Evolutionary conservation across 2,329 filamentous ascomycete species (phyloP).

Genomic region (Cordyceps farinosa): DNA sequence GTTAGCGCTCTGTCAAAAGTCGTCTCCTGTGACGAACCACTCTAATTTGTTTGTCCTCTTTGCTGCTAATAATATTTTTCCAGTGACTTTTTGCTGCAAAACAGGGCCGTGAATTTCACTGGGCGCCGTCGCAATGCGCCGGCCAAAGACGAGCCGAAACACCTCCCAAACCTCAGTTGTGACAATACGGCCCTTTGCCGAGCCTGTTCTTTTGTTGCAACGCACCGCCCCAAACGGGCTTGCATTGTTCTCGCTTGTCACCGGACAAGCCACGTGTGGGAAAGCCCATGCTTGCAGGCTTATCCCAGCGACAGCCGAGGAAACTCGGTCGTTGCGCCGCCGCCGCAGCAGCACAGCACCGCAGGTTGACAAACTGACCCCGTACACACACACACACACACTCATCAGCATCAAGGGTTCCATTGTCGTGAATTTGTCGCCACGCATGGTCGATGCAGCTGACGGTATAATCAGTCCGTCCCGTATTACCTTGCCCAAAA

Average conservation of each 20-base stretch:
- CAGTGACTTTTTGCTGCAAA: not conserved
- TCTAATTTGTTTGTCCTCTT: too few relatives aligned
- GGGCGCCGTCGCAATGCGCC: not conserved
- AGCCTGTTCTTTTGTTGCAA: not conserved
- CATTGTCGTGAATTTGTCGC: not conserved
- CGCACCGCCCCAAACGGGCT: not conserved
- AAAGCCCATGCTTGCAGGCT: not conserved
- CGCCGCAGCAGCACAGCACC: not conserved
- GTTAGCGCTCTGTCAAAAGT: too few relatives aligned
- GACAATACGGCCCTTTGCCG: not conserved
- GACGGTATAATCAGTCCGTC: not conserved
- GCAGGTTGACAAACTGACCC: too few relatives aligned
- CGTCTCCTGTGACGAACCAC: too few relatives aligned
- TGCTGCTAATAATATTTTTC: not conserved
- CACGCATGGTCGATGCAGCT: conserved; percentile 3
- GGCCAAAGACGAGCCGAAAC: conserved; percentile 4
- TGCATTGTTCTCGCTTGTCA: not conserved
- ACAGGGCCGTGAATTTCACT: not conserved
- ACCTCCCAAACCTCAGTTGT: conserved; percentile 2
- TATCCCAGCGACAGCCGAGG: conserved; percentile 3
- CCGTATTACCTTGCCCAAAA: not conserved
- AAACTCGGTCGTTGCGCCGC: not conserved
- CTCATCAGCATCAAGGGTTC: not conserved
- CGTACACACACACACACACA: not conserved
- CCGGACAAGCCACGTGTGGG: not conserved